phyloP scores from a whole-genome alignment of 192 early-diverging fungal genomes.

The Podila verticillata region DNA sequence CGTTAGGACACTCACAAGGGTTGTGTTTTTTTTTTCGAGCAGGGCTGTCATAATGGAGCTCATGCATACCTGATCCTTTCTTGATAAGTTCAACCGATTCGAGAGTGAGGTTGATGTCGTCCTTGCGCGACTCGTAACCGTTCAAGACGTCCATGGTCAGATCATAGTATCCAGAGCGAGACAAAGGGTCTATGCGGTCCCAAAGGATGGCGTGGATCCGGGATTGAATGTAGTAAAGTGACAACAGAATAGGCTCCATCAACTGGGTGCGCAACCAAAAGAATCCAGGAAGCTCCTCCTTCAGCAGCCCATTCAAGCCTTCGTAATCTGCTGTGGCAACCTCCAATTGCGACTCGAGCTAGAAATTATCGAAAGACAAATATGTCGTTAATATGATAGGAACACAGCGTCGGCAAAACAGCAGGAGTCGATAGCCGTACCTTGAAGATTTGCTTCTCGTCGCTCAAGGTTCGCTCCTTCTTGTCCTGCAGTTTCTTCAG shows the following conservation, averaged over 20 bases:
- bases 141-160: constrained; percentile 54
- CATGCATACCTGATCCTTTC: constrained; percentile 11
- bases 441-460: constrained; percentile 77
- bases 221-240: constrained; percentile 86
- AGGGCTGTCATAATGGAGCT: too few species aligned
- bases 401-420: background rate
- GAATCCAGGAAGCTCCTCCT: constrained; percentile 82
- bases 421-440: constrained; percentile 1
- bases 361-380: background rate
- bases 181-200: constrained; percentile 67
- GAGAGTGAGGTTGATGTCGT: constrained; percentile 39
- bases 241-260: constrained; percentile 88
- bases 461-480: constrained; percentile 64
- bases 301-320: constrained; percentile 83
- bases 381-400: background rate
- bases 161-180: constrained; percentile 67
- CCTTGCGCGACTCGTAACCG: constrained; percentile 51
- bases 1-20: background rate
- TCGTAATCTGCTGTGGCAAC: constrained; percentile 88
- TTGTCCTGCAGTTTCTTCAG: constrained; percentile 83
- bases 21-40: too few species aligned
- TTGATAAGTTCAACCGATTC: constrained; percentile 47
- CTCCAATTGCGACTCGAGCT: constrained; percentile 76
- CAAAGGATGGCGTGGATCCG: constrained; percentile 77
- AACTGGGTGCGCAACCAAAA: constrained; percentile 78